Conservation (phyloP, 257 asterid species). For the Ligustrum vulgare region DNA sequence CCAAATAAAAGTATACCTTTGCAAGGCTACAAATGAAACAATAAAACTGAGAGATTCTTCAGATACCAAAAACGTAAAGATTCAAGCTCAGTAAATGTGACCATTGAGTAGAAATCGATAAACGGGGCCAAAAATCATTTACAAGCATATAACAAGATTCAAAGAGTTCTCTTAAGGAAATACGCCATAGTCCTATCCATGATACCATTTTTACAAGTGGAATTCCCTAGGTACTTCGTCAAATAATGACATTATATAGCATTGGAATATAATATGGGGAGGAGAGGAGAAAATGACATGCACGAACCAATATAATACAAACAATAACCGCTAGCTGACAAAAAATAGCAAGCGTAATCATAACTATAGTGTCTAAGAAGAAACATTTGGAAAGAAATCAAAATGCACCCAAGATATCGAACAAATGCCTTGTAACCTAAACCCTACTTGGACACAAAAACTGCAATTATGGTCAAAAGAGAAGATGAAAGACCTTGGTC, state of each 20-base stretch:
- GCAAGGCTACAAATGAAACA: constrained; percentile 62
- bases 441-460: constrained; percentile 9
- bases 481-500: constrained; percentile 51
- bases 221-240: not conserved
- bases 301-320: not conserved
- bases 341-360: not conserved
- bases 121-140: constrained; percentile 3
- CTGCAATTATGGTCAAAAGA: constrained; percentile 8
- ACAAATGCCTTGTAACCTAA: not conserved
- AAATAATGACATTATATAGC: not conserved
- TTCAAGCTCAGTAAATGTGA: constrained; percentile 13
- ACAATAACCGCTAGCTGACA: constrained; percentile 3
- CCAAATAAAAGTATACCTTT: constrained; percentile 90
- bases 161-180: not conserved
- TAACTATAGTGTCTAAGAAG: not conserved
- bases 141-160: constrained; percentile 1
- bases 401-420: not conserved
- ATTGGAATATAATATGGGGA: not conserved
- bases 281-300: not conserved
- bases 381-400: not conserved
- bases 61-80: constrained; percentile 7
- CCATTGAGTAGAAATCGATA: not conserved
- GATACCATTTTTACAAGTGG: not conserved
- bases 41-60: constrained; percentile 10
- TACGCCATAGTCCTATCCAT: not conserved